Evolutionary conservation across 768 basidiomycete species (phyloP).

Genomic region (Xerocomellus chrysenteron): DNA sequence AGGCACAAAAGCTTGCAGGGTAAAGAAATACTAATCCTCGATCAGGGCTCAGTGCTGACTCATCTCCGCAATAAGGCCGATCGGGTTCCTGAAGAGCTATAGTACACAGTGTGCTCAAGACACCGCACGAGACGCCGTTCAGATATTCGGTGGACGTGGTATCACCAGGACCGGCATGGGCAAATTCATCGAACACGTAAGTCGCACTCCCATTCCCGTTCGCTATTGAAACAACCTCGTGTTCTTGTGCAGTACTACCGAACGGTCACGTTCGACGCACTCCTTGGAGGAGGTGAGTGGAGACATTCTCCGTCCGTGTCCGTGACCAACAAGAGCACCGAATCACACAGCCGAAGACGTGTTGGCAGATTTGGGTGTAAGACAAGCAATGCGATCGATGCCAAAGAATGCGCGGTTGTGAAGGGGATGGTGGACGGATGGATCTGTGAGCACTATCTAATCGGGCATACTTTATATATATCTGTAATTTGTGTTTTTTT

Average conservation of each 20-base stretch:
- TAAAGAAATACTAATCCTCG: conserved; percentile 26
- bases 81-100: conserved; percentile 79
- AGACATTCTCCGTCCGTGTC: background rate
- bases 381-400: conserved; percentile 76
- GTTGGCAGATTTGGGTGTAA: conserved; percentile 74
- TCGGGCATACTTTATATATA: background rate
- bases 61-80: conserved; percentile 45
- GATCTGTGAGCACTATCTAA: conserved; percentile 1
- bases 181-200: conserved; percentile 52
- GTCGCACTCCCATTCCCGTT: conserved; percentile 8
- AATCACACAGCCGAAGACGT: conserved; percentile 62
- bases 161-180: conserved; percentile 79
- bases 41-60: background rate
- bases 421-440: background rate
- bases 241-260: conserved; percentile 28
- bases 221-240: conserved; percentile 11
- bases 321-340: background rate
- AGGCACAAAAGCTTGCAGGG: conserved; percentile 74
- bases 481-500: background rate
- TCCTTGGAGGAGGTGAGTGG: conserved; percentile 62
- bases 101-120: conserved; percentile 74
- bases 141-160: conserved; percentile 85
- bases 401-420: conserved; percentile 65
- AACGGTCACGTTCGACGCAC: conserved; percentile 37
- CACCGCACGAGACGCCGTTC: conserved; percentile 73